Evolutionary conservation across 768 basidiomycete genomes (phyloP).

Genomic region (Strobilomyces echinocephalus): DNA sequence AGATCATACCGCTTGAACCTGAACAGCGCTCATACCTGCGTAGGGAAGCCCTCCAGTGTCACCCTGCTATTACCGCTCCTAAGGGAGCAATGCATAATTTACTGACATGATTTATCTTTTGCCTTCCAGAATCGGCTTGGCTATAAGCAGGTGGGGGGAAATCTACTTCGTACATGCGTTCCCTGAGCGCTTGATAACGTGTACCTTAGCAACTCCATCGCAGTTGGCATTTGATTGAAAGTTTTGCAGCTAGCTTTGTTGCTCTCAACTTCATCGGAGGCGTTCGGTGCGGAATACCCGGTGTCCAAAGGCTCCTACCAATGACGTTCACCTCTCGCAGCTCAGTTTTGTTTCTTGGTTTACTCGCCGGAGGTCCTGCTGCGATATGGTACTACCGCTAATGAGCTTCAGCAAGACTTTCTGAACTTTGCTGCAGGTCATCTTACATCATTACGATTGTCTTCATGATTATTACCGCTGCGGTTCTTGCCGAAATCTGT

Average conservation of each 20-base stretch:
- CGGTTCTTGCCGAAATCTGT: slow-evolving; percentile 84
- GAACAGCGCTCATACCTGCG: slow-evolving; percentile 97
- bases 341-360: slow-evolving; percentile 73
- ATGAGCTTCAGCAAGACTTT: background rate
- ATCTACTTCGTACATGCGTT: background rate
- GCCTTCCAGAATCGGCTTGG: slow-evolving; percentile 60
- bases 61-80: slow-evolving; percentile 39
- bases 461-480: slow-evolving; percentile 86
- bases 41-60: slow-evolving; percentile 89
- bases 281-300: slow-evolving; percentile 50
- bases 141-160: slow-evolving; percentile 62
- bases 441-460: slow-evolving; percentile 77
- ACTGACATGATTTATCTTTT: slow-evolving; percentile 45
- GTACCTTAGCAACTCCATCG: slow-evolving; percentile 72
- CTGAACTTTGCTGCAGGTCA: slow-evolving; percentile 53
- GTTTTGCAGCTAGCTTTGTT: slow-evolving; percentile 83
- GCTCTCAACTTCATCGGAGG: slow-evolving; percentile 89
- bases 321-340: slow-evolving; percentile 32
- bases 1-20: slow-evolving; percentile 98
- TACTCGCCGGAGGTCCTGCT: slow-evolving; percentile 81
- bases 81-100: slow-evolving; percentile 34
- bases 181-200: background rate
- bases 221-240: slow-evolving; percentile 78
- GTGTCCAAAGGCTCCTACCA: slow-evolving; percentile 3
- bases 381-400: slow-evolving; percentile 61